phyloP scores from a whole-genome alignment of 371 early-diverging fungal species.

The Circinella minor region DNA sequence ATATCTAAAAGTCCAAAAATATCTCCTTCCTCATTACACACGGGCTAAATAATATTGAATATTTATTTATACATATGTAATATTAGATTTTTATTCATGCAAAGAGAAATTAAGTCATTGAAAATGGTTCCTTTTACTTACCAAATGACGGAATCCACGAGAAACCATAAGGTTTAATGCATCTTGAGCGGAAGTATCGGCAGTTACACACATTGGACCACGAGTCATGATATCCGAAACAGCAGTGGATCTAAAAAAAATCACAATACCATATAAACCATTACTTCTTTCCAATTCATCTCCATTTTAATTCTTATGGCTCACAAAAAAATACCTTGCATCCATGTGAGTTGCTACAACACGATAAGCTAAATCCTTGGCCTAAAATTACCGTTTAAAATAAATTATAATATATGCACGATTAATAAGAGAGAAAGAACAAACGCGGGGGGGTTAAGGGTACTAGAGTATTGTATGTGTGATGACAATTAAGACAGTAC shows the following conservation, averaged over 20 bases:
- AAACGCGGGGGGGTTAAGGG: background rate
- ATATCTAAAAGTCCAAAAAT: conserved; percentile 96
- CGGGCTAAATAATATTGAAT: conserved; percentile 55
- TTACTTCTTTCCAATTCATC: background rate
- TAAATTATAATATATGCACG: background rate
- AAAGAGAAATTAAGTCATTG: too few species aligned
- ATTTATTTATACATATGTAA: too few species aligned
- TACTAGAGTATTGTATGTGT: too few species aligned
- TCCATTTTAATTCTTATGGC: background rate
- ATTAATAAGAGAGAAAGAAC: background rate
- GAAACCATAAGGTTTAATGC: conserved; percentile 95
- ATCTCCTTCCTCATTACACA: conserved; percentile 85
- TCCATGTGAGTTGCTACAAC: conserved; percentile 53
- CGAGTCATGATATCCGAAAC: conserved; percentile 93
- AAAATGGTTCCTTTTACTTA: conserved; percentile 21
- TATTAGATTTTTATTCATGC: too few species aligned
- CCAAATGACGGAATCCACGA: conserved; percentile 95
- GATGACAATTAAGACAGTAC: background rate
- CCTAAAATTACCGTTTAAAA: conserved; percentile 15
- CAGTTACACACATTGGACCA: conserved; percentile 87
- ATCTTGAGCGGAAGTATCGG: conserved; percentile 84
- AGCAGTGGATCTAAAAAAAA: conserved; percentile 59
- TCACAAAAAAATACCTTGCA: conserved; percentile 37
- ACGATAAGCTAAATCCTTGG: conserved; percentile 57
- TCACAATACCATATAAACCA: too few species aligned